These are phyloP conservation scores for Phialemoniopsis sp. DNA, from an alignment of 2,329 filamentous ascomycete species.

Conservation along the genomic window DNA sequence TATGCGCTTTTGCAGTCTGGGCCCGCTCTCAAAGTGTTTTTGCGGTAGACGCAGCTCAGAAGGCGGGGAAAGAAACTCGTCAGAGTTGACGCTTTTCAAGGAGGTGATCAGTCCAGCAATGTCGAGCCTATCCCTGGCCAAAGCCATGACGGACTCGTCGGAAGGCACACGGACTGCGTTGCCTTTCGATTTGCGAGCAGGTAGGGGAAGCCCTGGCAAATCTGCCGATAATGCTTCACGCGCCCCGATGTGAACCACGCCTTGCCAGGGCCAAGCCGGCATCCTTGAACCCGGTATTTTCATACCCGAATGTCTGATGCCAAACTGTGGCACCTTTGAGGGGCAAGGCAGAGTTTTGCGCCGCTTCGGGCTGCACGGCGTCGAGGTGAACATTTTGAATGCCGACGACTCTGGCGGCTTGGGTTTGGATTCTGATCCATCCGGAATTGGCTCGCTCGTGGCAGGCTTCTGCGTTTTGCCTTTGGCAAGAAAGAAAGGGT, in stretches of 20 bases:
- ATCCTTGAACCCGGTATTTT: constrained; percentile 64
- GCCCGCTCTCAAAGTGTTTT: constrained; percentile 55
- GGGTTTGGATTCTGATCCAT: constrained; percentile 15
- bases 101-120: constrained; percentile 25
- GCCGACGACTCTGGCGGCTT: constrained; percentile 17
- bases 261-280: constrained; percentile 68
- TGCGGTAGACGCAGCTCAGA: constrained; percentile 47
- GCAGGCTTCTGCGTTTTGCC: constrained; percentile 36
- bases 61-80: constrained; percentile 40
- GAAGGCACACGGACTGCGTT: constrained; percentile 32
- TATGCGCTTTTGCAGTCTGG: constrained; percentile 46
- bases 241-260: constrained; percentile 60
- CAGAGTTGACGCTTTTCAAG: constrained; percentile 26
- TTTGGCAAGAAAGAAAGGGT: constrained; percentile 62
- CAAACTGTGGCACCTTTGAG: constrained; percentile 31
- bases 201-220: neutral
- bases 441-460: constrained; percentile 9
- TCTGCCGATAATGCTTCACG: constrained; percentile 2
- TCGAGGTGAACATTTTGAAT: constrained; percentile 44
- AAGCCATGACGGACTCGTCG: constrained; percentile 37
- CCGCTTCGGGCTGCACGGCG: constrained; percentile 47
- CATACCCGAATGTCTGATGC: constrained; percentile 36
- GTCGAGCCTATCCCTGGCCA: constrained; percentile 30
- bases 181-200: constrained; percentile 45
- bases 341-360: constrained; percentile 21